These are phyloP conservation scores for Globisporangium carolinianum DNA, from an alignment of 352 stramenopile genomes.

Conservation along the genomic window DNA sequence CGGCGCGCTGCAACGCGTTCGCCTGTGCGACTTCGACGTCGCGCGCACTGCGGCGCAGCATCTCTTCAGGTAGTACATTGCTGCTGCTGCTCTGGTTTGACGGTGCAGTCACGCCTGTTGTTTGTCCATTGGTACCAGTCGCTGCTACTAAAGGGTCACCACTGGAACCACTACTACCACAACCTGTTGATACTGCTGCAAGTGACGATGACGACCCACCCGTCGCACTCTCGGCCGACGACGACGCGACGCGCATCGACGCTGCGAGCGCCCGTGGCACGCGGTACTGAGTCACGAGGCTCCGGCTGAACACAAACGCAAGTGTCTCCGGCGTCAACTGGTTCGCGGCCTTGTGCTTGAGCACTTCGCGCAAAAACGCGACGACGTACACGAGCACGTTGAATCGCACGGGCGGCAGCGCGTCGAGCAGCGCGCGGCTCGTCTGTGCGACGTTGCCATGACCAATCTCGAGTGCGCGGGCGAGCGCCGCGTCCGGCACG, in stretches of 20 bases:
- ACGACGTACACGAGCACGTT: constrained; percentile 97
- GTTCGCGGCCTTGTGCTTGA: constrained; percentile 64
- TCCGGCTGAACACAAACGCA: constrained; percentile 67
- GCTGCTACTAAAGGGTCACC: too few species aligned
- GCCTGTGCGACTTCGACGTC: constrained; percentile 50
- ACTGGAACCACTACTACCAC: too few species aligned
- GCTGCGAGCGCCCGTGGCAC: constrained; percentile 5
- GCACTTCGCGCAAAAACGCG: constrained; percentile 93
- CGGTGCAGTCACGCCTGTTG: neutral
- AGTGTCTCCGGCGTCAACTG: constrained; percentile 68
- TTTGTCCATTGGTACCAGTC: too few species aligned
- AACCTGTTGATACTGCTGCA: too few species aligned
- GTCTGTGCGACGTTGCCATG: constrained; percentile 80
- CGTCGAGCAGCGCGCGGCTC: constrained; percentile 55
- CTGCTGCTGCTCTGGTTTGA: neutral
- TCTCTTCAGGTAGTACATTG: constrained; percentile 40
- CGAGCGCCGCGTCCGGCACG: constrained; percentile 76
- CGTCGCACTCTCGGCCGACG: too few species aligned
- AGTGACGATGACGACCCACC: too few species aligned
- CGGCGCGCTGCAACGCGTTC: constrained; percentile 44
- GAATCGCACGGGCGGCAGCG: constrained; percentile 92
- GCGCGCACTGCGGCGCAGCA: constrained; percentile 41
- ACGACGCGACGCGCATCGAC: neutral
- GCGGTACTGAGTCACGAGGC: constrained; percentile 50
- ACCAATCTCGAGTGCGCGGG: constrained; percentile 39